Evolutionary conservation across 2,329 filamentous ascomycete genomes (phyloP), one percentile per base, ranked within the genome.

Genomic region (Cytospora paraplurivora): DNA sequence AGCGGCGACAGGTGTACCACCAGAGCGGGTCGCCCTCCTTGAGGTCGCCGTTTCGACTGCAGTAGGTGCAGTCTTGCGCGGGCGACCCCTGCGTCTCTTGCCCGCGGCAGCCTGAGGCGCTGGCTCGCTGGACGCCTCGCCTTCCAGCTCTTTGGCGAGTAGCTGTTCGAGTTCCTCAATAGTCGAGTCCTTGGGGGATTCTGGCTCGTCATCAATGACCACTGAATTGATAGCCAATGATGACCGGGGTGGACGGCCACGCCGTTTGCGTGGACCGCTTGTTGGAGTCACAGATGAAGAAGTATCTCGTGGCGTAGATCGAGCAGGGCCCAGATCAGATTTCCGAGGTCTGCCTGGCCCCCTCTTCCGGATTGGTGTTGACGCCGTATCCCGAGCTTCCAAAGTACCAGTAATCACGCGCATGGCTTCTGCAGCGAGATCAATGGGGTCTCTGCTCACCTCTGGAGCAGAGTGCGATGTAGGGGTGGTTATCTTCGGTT

Each of bases 81-180:
- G 76, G 6, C 77, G 76, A 13, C 77, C 76, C 49, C 75, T 70
- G 66, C 69, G 72, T 62, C 63, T 72, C 38, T 64, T 58, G 44
- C 56, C 63, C 61, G 47, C 19, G 53, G 13, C 34, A 34, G 59
- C 21, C 7, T 21, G 44, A 21, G 17, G 33, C 33, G 35, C 17
- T 37, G 52, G 54, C 7, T 38, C 54, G 5, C 32, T 50, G 10
- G 37, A 21, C 6, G 62, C 19, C 4, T 62, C 64, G 1, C 54
- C 53, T 17, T 68, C 72, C 15, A 78, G 66, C 50, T 75, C 74
- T 52, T 69, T 68, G 3, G 71, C 72, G 1, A 78, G 64, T 56
- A 76, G 73, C 8, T 73, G 73, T 61, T 77, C 74, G 6, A 78
- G 68, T 21, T 75, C 75, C 51, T 71, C 71, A 19, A 72, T 61